Base-by-base conservation (phyloP, 2,329 filamentous ascomycete species). In the Claviceps pusilla region DNA sequence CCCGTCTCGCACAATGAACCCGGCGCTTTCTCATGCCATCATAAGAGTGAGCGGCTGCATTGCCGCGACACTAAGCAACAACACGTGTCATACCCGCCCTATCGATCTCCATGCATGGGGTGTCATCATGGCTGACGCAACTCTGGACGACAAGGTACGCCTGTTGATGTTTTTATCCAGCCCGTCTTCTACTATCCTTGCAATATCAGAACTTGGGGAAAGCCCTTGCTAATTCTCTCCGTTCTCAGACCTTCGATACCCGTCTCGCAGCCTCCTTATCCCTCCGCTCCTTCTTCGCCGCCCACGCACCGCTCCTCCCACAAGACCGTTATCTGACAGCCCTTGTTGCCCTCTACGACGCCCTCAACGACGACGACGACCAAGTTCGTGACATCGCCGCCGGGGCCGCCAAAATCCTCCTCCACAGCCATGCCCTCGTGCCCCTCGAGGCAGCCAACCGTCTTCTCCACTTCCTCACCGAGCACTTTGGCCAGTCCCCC, bases 281-380 rank as follows among this genome's bases (percentile, higher is more conserved):
- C 1, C 70, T 87, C 14, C 64, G 63, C 42, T 76, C 75, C 14
- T 78, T 80, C 65, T 77, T 72, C 61, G 64, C 56, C 42, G 52
- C 56, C 54, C 43, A 62, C 3, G 56, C 54, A 12, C 41, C 60
- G 1, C 43, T 59, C 57, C 57, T 53, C 57, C 56, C 62, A 56
- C 57, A 58, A 48, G 64, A 66, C 7, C 43, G 29, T 14, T 69
- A 80, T 39, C 66, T 88, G 1, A 71, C 78, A 1, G 71, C 79
- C 35, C 77, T 86, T 52, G 66, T 89, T 5, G 73, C 83, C 3
- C 71, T 91, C 1, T 90, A 93, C 67, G 83, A 89, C 64, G 74
- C 82, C 48, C 75, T 95, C 4, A 86, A 87, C 63, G 93, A 97
- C 64, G 91, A 97, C 64, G 91, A 97, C 64, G 88, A 95, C 57